Evolutionary conservation across 208 protist genomes (phyloP).

Genomic region (Leishmania turanica): DNA sequence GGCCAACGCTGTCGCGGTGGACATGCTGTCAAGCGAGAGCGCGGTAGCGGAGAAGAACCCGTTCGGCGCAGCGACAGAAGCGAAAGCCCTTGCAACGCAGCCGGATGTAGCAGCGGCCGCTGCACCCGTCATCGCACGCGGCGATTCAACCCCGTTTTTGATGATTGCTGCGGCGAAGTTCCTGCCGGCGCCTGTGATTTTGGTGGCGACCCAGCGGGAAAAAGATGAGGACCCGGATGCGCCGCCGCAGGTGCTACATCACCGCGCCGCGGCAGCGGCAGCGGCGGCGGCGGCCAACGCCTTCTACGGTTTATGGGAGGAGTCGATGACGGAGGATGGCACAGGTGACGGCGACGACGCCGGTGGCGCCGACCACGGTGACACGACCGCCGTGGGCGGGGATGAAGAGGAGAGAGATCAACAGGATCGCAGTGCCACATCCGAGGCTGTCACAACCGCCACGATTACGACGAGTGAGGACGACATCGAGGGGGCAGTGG

Average conservation of each 20-base stretch:
- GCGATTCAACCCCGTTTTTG: background rate
- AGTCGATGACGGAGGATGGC: background rate
- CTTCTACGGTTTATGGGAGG: background rate
- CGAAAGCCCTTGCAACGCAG: background rate
- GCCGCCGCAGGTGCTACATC: conserved; percentile 21
- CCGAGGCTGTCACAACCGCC: background rate
- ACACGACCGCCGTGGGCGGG: background rate
- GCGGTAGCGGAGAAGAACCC: background rate
- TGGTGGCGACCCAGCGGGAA: conserved; percentile 2
- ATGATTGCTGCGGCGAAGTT: background rate
- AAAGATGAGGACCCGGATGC: conserved; percentile 23
- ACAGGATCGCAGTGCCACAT: background rate
- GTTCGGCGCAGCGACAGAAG: background rate
- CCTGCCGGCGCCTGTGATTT: background rate
- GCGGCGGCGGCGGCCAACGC: conserved; percentile 1
- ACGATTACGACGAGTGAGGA: conserved; percentile 4
- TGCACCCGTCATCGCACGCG: no score
- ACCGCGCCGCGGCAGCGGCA: background rate
- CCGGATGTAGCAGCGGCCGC: background rate
- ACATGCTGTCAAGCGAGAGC: no score
- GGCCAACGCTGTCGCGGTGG: background rate
- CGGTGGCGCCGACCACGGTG: background rate
- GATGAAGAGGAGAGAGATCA: background rate
- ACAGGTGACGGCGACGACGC: background rate
- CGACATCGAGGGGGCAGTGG: conserved; percentile 11